A percentile compares a stretch with the other conserved stretches of the same genome.
Conservation (phyloP, 306 rosid species). For the Cicer pinnatifidum region DNA sequence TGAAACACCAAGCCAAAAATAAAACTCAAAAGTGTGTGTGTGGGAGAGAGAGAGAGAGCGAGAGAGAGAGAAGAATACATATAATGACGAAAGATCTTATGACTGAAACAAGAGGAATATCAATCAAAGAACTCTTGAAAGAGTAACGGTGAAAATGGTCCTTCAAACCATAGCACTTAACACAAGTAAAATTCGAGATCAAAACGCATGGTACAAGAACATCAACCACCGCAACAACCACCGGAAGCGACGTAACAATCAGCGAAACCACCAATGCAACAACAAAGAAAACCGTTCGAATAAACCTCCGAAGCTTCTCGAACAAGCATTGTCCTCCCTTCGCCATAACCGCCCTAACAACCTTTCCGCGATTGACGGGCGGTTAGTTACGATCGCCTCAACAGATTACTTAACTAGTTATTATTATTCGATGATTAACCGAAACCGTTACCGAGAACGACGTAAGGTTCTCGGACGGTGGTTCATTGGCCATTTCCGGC, state of each 20-base stretch:
- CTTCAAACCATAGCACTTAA: constrained; percentile 69
- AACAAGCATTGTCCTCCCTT: constrained; percentile 68
- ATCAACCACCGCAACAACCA: constrained; percentile 77
- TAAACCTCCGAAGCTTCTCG: constrained; percentile 72
- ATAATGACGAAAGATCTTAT: constrained; percentile 79
- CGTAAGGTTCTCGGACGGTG: constrained; percentile 42
- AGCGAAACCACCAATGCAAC: constrained; percentile 82
- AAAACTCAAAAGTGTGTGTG: background rate
- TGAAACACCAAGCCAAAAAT: background rate
- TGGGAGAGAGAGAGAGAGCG: constrained; percentile 40
- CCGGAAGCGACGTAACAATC: constrained; percentile 81
- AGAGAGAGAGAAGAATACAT: constrained; percentile 57
- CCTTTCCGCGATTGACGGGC: constrained; percentile 37
- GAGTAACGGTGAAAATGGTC: constrained; percentile 78
- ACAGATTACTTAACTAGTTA: constrained; percentile 22
- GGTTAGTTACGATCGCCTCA: constrained; percentile 42
- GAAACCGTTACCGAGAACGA: constrained; percentile 27
- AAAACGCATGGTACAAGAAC: constrained; percentile 72
- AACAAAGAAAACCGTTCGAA: constrained; percentile 82
- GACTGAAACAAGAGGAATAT: constrained; percentile 88
- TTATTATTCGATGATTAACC: constrained; percentile 11
- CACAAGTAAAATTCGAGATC: constrained; percentile 81
- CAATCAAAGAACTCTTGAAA: constrained; percentile 87
- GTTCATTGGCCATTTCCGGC: constrained; percentile 58
- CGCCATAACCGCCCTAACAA: constrained; percentile 61